A percentile compares a stretch with the other conserved stretches of the same genome.
Evolutionary conservation across 306 rosid species (phyloP).

Genomic region (Malus asiatica): DNA sequence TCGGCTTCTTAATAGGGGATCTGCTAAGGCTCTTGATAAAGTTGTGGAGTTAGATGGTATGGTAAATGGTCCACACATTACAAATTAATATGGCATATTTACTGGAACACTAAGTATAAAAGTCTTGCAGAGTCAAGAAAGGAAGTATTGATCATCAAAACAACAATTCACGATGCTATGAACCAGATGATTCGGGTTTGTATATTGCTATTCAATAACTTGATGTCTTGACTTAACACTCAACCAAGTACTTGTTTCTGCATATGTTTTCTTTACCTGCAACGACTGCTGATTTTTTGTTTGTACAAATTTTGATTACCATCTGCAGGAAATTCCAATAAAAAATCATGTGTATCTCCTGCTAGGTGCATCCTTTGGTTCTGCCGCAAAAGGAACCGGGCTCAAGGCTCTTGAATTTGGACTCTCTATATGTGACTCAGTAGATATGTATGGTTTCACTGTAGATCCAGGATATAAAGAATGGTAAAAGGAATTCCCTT

Average conservation of each 20-base stretch:
- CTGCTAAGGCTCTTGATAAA: constrained; percentile 96
- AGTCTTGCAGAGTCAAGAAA: constrained; percentile 68
- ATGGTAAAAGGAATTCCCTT: constrained; percentile 45
- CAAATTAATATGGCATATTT: not conserved
- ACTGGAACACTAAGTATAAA: constrained; percentile 18
- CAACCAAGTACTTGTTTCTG: not conserved
- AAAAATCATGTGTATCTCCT: constrained; percentile 85
- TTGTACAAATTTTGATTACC: constrained; percentile 17
- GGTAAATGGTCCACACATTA: constrained; percentile 3
- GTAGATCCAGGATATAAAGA: constrained; percentile 98
- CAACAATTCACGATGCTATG: constrained; percentile 93
- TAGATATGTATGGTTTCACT: constrained; percentile 98
- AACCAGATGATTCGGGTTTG: constrained; percentile 76
- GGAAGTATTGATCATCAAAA: constrained; percentile 85
- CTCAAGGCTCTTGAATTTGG: constrained; percentile 99
- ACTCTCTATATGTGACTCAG: constrained; percentile 85
- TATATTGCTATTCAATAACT: constrained; percentile 8
- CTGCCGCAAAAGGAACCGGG: constrained; percentile 98
- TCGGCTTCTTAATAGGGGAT: constrained; percentile 95
- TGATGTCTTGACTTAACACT: constrained; percentile 2
- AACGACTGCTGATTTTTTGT: not conserved
- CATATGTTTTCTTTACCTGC: not conserved
- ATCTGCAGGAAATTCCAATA: constrained; percentile 86
- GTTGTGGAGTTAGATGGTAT: constrained; percentile 91
- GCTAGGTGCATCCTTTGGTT: constrained; percentile 95